phyloP scores from a whole-genome alignment of 2,329 filamentous ascomycete genomes.

The Cordyceps pruinosa region DNA sequence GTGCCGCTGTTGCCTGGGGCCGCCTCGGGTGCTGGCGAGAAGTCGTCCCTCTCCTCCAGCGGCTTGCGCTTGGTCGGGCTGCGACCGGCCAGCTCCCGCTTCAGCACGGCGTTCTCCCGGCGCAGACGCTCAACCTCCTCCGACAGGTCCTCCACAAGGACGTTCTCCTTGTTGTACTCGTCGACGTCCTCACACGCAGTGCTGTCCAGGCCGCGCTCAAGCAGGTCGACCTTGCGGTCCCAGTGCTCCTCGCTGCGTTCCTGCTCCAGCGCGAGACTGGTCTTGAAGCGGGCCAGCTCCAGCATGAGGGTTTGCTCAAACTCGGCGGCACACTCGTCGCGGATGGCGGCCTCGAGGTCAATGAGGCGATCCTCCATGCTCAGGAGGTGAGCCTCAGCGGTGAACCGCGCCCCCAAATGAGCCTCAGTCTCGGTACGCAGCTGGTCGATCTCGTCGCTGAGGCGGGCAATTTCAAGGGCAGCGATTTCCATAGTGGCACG shows the following conservation, averaged over 20 bases:
- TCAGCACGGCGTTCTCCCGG: slow-evolving; percentile 56
- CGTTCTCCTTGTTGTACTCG: slow-evolving; percentile 56
- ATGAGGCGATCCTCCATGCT: slow-evolving; percentile 59
- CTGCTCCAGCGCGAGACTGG: slow-evolving; percentile 67
- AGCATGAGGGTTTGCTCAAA: slow-evolving; percentile 72
- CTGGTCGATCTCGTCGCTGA: slow-evolving; percentile 65
- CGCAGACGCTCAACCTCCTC: slow-evolving; percentile 65
- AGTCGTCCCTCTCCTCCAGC: slow-evolving; percentile 47
- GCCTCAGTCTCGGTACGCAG: slow-evolving; percentile 62
- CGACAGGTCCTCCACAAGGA: slow-evolving; percentile 56
- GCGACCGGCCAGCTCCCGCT: slow-evolving; percentile 55
- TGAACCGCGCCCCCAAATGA: slow-evolving; percentile 62
- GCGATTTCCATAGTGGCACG: slow-evolving; percentile 75
- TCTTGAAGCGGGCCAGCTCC: slow-evolving; percentile 77
- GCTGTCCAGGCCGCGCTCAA: slow-evolving; percentile 41
- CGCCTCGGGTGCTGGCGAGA: slow-evolving; percentile 17
- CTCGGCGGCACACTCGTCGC: slow-evolving; percentile 82
- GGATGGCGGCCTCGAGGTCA: slow-evolving; percentile 72
- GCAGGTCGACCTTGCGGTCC: slow-evolving; percentile 73
- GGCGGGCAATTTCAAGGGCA: slow-evolving; percentile 71
- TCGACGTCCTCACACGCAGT: slow-evolving; percentile 39
- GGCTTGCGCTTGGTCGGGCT: slow-evolving; percentile 57
- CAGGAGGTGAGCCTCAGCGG: slow-evolving; percentile 66
- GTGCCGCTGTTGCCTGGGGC: slow-evolving; percentile 15
- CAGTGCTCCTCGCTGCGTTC: slow-evolving; percentile 78